Evolutionary conservation across 2,329 filamentous ascomycete species (phyloP), one percentile per base, ranked within the genome.

Genomic region (Cladosporium sp.): DNA sequence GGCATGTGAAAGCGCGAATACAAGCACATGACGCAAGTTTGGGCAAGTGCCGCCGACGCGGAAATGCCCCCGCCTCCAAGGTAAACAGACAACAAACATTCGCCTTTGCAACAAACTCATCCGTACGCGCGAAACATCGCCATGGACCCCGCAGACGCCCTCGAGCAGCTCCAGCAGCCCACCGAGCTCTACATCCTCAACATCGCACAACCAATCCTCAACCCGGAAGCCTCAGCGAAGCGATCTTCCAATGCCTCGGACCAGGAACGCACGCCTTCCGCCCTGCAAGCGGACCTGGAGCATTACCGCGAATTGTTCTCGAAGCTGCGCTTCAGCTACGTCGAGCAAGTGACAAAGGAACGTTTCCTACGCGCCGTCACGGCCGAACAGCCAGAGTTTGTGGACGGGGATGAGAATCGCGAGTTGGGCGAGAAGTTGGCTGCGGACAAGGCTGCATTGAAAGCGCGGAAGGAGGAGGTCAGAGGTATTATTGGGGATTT

Each of bases 261-360:
- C 69, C 88, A 89, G 70, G 87, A 85, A 67, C 86, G 88, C 21
- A 91, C 89, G 11, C 92, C 93, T 0, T 86, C 90, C 18, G 89
- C 89, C 21, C 83, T 98, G 8, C 88, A 91, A 69, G 91, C 91
- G 31, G 94, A 98, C 78, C 84, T 98, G 31, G 83, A 85, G 33
- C 93, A 98, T 78, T 97, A 98, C 81, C 92, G 91, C 80, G 93
- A 97, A 79, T 86, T 98, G 23, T 99, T 98, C 79, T 90, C 92
- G 50, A 98, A 99, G 80, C 85, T 98, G 46, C 92, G 94, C 72
- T 98, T 98, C 82, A 96, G 91, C 69, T 98, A 98, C 79, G 91
- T 97, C 72, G 95, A 99, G 80, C 95, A 98, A 82, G 93, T 98
- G 68, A 98, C 94, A 53, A 99, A 98, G 80, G 95, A 99, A 78